Base-by-base conservation (phyloP, 176 grass and related monocot species). In the Pontederia paniculata region DNA sequence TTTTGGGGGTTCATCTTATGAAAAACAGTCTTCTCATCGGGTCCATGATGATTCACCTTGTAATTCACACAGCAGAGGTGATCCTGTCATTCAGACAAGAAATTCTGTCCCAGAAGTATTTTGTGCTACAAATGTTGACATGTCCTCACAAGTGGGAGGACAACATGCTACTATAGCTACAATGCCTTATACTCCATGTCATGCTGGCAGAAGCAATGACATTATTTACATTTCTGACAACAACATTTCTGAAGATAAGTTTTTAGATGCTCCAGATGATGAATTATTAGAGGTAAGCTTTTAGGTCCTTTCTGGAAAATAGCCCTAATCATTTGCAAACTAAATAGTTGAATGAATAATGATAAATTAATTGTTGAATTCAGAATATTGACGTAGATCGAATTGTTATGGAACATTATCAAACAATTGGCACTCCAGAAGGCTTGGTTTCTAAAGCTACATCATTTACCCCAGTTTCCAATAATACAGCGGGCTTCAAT, bases 331-430 rank as follows among this genome's bases (percentile, higher is more conserved):
- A 50, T 56, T 28, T 55, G 48, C 49, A 12, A 12, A 13, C 22
- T 48, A 58, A 21, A 56, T 42, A n/a, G 22, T 57, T 42, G 43
- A 10, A 7, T 10, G 6, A 17, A 23, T 42, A n/a, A 41, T 70
- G 23, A 50, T 48, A 16, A 31, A 9, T 42, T 20, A 48, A 67
- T 65, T 72, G 72, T 83, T 45, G 73, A 52, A 68, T 77, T 54
- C 74, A 97, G 93, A 81, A 67, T 76, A 83, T 97, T 59, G 93
- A 97, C 21, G 74, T 97, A 31, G 93, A 97, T 50, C 86, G 41
- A 81, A 90, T 97, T 68, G 83, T 97, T 48, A 88, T 88, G 93
- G 86, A 97, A 54, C 86, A 89, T 63, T 88, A 88, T 62, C 83
- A 97, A 84, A 70, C 77, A 69, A 84, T 52, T 19, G 65, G 45